A percentile compares a stretch with the other conserved stretches of the same genome.
phyloP scores from a whole-genome alignment of 1,284 basidiomycete species.

The Uromyces viciae-fabae region DNA sequence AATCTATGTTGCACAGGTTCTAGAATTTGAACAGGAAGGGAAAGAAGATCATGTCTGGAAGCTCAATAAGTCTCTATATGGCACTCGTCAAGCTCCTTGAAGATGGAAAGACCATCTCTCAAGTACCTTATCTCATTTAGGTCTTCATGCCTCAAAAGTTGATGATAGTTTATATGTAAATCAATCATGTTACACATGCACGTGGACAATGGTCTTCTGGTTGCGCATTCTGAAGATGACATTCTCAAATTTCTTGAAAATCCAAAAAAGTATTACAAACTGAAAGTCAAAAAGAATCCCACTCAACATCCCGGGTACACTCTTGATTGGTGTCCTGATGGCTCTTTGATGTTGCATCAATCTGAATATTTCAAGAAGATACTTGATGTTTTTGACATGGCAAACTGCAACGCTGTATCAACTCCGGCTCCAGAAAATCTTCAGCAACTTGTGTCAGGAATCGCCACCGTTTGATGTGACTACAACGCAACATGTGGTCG shows the following conservation, averaged over 20 bases:
- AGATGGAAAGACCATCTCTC: neutral
- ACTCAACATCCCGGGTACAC: neutral
- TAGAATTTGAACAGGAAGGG: slow-evolving; percentile 45
- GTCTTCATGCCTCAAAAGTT: neutral
- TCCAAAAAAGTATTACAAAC: neutral
- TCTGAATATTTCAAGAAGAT: neutral
- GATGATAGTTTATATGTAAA: neutral
- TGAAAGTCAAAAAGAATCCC: neutral
- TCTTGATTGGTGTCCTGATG: neutral
- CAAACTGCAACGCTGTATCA: neutral
- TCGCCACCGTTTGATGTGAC: neutral
- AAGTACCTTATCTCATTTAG: neutral
- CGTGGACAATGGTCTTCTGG: neutral
- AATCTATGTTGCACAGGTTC: slow-evolving; percentile 55
- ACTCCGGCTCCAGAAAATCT: neutral
- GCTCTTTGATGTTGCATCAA: neutral
- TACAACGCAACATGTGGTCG: neutral
- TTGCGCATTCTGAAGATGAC: neutral
- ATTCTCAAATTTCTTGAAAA: neutral
- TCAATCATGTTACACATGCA: slow-evolving; percentile 2
- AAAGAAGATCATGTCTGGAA: neutral
- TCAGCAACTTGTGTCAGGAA: neutral
- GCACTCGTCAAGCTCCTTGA: neutral
- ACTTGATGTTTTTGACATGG: neutral
- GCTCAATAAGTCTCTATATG: slow-evolving; percentile 17